These are phyloP conservation scores for Toxicodendron radicans DNA, from an alignment of 345 rosid genomes.

Conservation along the genomic window DNA sequence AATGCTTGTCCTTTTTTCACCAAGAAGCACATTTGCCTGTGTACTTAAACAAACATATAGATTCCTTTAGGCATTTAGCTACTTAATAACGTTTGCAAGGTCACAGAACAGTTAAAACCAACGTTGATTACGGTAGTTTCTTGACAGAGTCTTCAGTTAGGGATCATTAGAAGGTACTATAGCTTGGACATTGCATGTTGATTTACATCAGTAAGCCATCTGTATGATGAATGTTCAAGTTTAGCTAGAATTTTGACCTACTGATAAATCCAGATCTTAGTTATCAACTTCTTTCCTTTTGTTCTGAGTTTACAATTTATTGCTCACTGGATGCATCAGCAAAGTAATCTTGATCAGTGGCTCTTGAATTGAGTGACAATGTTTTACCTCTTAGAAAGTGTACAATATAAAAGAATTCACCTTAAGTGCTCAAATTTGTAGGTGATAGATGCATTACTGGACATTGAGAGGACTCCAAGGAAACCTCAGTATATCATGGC, in stretches of 20 bases:
- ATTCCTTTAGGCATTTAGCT: no score
- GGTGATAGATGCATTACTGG: constrained; percentile 76
- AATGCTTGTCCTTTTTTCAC: no score
- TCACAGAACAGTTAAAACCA: neutral
- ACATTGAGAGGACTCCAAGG: constrained; percentile 55
- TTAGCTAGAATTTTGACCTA: neutral
- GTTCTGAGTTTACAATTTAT: neutral
- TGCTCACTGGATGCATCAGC: neutral
- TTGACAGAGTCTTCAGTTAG: constrained; percentile 15
- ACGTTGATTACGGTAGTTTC: constrained; percentile 5
- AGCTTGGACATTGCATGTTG: constrained; percentile 7
- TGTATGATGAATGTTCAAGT: neutral
- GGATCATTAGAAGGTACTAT: constrained; percentile 10
- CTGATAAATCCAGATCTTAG: neutral
- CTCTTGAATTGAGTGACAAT: no score
- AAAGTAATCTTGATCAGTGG: neutral
- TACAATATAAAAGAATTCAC: constrained; percentile 7
- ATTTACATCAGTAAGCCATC: constrained; percentile 5
- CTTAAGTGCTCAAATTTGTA: constrained; percentile 24
- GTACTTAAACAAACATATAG: no score
- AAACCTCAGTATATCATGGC: constrained; percentile 89
- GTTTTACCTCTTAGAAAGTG: constrained; percentile 3
- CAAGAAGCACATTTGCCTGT: no score
- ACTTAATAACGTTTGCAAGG: no score
- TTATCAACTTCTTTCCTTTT: neutral